A percentile compares a stretch with the other conserved stretches of the same genome.
Evolutionary conservation across 2,329 filamentous ascomycete genomes (phyloP).

Genomic region (Xylaria hypoxylon): DNA sequence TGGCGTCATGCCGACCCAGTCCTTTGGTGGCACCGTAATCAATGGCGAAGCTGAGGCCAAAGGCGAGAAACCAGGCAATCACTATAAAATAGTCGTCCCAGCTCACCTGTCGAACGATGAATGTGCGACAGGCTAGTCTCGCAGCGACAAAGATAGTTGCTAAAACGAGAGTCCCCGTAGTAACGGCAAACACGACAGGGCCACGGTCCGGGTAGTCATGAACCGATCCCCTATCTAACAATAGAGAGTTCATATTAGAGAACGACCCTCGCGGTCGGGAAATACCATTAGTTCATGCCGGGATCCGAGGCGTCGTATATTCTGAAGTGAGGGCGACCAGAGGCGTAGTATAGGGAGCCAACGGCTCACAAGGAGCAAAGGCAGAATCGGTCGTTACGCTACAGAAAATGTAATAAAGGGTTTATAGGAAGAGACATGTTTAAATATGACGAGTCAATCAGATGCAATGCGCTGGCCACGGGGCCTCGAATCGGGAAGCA

Average conservation of each 20-base stretch:
- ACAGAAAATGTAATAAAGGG: conserved; percentile 9
- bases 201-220: conserved; percentile 59
- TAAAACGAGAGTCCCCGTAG: conserved; percentile 74
- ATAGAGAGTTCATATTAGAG: conserved; percentile 40
- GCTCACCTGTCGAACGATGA: conserved; percentile 77
- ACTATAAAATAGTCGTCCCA: conserved; percentile 87
- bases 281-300: conserved; percentile 47
- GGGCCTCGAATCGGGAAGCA: conserved; percentile 17
- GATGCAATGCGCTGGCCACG: conserved; percentile 8
- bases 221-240: conserved; percentile 39
- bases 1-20: conserved; percentile 73
- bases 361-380: conserved; percentile 28
- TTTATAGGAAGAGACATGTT: conserved; percentile 34
- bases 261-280: conserved; percentile 40
- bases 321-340: not conserved
- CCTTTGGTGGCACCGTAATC: conserved; percentile 72
- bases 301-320: conserved; percentile 22
- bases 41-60: conserved; percentile 75
- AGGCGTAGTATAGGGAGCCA: not conserved
- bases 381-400: conserved; percentile 20
- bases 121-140: conserved; percentile 77
- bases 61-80: conserved; percentile 78
- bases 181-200: conserved; percentile 75
- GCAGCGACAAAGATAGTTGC: conserved; percentile 80
- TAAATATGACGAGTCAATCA: conserved; percentile 20